A percentile compares a stretch with the other conserved stretches of the same genome.
These are phyloP conservation scores for Epichloe sp. DNA, from an alignment of 2,329 filamentous ascomycete genomes.

Conservation along the genomic window DNA sequence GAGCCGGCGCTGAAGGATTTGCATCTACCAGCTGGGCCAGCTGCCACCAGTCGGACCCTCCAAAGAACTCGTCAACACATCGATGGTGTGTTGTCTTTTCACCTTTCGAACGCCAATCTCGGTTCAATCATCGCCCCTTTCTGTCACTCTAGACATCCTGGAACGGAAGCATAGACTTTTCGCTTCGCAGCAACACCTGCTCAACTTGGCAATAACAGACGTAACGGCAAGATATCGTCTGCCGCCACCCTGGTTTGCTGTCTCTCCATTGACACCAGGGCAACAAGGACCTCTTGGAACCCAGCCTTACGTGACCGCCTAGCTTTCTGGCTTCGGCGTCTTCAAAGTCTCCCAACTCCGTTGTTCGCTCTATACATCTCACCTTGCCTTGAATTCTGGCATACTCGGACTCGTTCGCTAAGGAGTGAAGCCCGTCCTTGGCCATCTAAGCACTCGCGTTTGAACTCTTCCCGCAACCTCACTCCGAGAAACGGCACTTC, in stretches of 20 bases:
- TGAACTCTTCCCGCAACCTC: not conserved
- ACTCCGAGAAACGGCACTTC: not conserved
- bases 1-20: not conserved
- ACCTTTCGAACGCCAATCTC: not conserved
- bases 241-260: not conserved
- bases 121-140: too few relatives aligned
- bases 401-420: not conserved
- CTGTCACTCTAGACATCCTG: not conserved
- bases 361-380: not conserved
- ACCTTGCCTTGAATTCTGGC: not conserved
- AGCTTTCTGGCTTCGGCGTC: not conserved
- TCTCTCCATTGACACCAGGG: not conserved
- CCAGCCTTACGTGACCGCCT: not conserved
- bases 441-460: not conserved
- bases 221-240: not conserved
- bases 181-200: not conserved
- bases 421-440: not conserved
- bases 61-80: not conserved
- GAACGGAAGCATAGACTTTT: not conserved
- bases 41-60: conserved; percentile 3
- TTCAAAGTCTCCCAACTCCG: not conserved
- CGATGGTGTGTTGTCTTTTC: not conserved
- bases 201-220: not conserved
- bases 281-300: not conserved
- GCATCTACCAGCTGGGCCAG: conserved; percentile 1